A percentile compares a stretch with the other conserved stretches of the same genome.
These are phyloP conservation scores for Vitis riparia DNA, from an alignment of 164 flowering plant species.

Conservation along the genomic window DNA sequence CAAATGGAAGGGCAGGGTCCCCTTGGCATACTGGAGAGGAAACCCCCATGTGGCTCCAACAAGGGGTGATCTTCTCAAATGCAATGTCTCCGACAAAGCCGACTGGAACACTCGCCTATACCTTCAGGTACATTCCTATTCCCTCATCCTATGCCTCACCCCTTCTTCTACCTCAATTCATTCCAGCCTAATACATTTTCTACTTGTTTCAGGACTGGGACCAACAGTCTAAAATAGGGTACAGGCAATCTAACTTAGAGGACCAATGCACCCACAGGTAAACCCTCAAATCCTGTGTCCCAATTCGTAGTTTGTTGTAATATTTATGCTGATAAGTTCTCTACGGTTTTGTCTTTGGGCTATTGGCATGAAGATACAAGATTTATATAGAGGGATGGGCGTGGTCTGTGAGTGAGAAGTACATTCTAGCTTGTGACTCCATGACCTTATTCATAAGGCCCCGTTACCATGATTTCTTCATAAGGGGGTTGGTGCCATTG, in stretches of 20 bases:
- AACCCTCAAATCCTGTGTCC: no score
- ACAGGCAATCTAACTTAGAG: no score
- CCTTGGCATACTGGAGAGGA: constrained; percentile 58
- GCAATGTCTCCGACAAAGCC: constrained; percentile 33
- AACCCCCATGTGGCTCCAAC: constrained; percentile 35
- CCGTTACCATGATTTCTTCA: constrained; percentile 60
- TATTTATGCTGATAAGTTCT: no score
- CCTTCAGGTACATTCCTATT: constrained; percentile 24
- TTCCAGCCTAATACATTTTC: no score
- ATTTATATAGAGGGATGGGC: constrained; percentile 66
- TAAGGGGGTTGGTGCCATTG: constrained; percentile 52
- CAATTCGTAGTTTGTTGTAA: no score
- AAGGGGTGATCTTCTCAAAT: constrained; percentile 35
- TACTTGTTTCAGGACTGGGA: no score
- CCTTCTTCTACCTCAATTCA: no score
- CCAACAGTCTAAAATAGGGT: no score
- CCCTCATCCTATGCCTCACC: no score
- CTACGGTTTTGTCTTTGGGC: no score
- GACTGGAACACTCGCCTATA: constrained; percentile 45
- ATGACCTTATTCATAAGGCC: constrained; percentile 47
- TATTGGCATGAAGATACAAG: constrained; percentile 43
- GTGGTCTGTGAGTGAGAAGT: constrained; percentile 80
- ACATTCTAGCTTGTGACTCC: constrained; percentile 68
- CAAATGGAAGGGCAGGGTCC: constrained; percentile 45
- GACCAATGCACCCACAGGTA: no score